phyloP scores from a whole-genome alignment of 2,329 filamentous ascomycete genomes.

The Alternaria panax region DNA sequence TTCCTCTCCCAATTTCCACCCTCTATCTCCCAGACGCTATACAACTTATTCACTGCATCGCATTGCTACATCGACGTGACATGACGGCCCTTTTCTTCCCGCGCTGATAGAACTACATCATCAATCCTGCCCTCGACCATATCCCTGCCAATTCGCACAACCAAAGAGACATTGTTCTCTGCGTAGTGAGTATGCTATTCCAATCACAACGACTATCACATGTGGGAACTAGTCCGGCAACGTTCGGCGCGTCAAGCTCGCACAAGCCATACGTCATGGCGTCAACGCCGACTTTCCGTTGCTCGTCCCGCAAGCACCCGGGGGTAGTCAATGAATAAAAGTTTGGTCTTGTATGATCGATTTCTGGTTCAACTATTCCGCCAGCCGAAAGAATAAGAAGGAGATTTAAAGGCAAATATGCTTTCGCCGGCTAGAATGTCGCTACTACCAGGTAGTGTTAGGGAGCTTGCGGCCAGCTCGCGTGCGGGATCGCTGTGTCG shows the following conservation, averaged over 20 bases:
- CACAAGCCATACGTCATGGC: constrained; percentile 29
- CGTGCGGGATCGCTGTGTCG: constrained; percentile 1
- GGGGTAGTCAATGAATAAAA: constrained; percentile 15
- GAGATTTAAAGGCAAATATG: too few relatives aligned
- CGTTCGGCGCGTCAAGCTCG: constrained; percentile 21
- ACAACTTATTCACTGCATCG: not conserved
- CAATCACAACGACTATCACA: not conserved
- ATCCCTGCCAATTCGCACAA: too few relatives aligned
- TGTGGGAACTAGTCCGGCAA: not conserved
- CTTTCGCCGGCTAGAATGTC: constrained; percentile 15
- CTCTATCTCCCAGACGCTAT: not conserved
- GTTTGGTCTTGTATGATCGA: too few relatives aligned
- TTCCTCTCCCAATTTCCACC: not conserved
- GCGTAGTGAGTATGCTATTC: not conserved
- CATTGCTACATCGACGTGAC: not conserved
- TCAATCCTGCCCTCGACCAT: not conserved
- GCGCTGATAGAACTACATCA: not conserved
- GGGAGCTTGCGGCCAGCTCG: constrained; percentile 22
- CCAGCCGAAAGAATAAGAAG: too few relatives aligned
- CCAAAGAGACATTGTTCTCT: not conserved
- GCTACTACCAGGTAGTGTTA: constrained; percentile 31
- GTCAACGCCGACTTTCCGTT: constrained; percentile 9
- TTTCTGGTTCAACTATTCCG: too few relatives aligned
- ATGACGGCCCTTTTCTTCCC: not conserved
- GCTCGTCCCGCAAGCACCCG: constrained; percentile 26